Evolutionary conservation across 2,329 filamentous ascomycete species (phyloP).

Genomic region (Monilinia vaccinii-corymbosi): DNA sequence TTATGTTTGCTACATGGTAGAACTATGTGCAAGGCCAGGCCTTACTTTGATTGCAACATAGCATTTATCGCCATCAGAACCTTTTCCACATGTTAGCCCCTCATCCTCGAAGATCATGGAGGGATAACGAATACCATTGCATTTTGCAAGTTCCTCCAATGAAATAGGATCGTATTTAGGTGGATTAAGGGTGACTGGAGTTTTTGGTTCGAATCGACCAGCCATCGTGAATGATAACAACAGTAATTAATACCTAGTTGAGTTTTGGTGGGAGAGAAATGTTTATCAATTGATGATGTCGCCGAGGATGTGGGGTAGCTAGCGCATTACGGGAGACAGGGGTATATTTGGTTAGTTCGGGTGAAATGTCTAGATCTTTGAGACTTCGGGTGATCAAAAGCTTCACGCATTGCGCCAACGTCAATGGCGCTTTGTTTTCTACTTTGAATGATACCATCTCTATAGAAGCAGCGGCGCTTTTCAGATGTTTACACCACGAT

Average conservation of each 20-base stretch:
- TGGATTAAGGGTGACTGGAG: slow-evolving; percentile 63
- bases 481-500: slow-evolving; percentile 24
- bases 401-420: background rate
- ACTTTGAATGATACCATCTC: background rate
- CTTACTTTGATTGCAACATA: slow-evolving; percentile 62
- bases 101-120: background rate
- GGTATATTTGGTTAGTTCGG: background rate
- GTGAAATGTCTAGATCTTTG: slow-evolving; percentile 3
- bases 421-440: background rate
- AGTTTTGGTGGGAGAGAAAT: background rate
- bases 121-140: slow-evolving; percentile 58
- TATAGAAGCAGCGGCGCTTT: background rate
- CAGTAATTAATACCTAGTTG: background rate
- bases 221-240: slow-evolving; percentile 35
- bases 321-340: slow-evolving; percentile 1
- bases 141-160: slow-evolving; percentile 68
- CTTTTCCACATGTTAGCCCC: slow-evolving; percentile 33
- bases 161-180: slow-evolving; percentile 85
- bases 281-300: background rate
- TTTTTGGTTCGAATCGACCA: slow-evolving; percentile 70
- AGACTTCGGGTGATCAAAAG: background rate
- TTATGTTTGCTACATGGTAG: background rate
- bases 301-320: slow-evolving; percentile 10
- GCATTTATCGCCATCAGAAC: slow-evolving; percentile 52
- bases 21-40: background rate